Evolutionary conservation across 179 eudicot genomes (phyloP).

Genomic region (Beta macrorhiza): DNA sequence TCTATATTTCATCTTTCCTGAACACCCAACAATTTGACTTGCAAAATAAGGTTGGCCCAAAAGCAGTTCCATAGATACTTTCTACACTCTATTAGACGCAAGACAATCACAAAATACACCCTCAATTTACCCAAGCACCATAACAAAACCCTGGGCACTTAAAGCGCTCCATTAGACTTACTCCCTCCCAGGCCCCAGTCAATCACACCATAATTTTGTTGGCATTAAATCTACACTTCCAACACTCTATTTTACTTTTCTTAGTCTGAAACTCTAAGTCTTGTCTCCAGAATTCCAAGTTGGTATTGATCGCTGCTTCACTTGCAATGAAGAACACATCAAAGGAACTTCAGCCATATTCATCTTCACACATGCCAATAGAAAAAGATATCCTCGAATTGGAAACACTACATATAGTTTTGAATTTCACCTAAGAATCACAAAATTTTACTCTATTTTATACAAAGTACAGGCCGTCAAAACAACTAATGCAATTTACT

Average conservation of each 20-base stretch:
- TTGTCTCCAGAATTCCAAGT: neutral
- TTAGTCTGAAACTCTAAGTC: neutral
- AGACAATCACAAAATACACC: neutral
- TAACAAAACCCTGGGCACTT: neutral
- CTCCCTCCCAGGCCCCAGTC: neutral
- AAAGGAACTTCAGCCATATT: neutral
- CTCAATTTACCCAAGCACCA: neutral
- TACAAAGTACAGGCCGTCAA: neutral
- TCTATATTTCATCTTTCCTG: neutral
- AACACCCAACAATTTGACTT: neutral
- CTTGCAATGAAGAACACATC: neutral
- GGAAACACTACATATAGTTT: neutral
- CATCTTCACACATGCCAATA: neutral
- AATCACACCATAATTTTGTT: neutral
- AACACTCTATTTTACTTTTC: neutral
- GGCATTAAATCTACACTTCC: neutral
- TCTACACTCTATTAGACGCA: neutral
- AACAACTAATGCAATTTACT: neutral
- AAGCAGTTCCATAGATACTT: neutral
- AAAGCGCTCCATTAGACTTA: neutral
- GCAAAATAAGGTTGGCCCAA: neutral
- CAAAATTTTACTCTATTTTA: neutral
- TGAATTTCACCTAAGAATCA: neutral
- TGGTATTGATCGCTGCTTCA: neutral
- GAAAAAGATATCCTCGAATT: no score